Base-by-base conservation (phyloP, 2,329 filamentous ascomycete species). In the Colletotrichum musae region DNA sequence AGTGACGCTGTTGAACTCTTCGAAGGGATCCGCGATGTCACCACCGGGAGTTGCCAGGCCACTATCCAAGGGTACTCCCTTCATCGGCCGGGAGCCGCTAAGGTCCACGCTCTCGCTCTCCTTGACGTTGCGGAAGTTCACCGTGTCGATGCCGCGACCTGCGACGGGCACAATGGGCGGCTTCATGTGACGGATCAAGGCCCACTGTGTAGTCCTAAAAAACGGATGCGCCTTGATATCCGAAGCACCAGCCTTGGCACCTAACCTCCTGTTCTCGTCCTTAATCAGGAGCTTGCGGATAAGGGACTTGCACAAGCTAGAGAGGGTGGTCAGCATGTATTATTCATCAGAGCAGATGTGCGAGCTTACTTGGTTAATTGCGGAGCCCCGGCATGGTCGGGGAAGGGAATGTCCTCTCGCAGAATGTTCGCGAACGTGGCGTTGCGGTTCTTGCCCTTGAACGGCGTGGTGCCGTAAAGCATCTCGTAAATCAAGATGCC, bases 361-460 rank as follows among this genome's bases (percentile, higher is more conserved):
- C 18, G 28, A 68, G 41, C 39, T 50, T 88, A 98, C 95, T 95
- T 97, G 67, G 95, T 97, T 68, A 97, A 93, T 79, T 94, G 93
- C 6, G 94, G 94, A 26, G 91, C 87, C 41, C 93, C 93, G 32
- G 92, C 89, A 74, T 96, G 93, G 76, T 99, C 96, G 0, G 96
- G 95, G 82, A 99, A 99, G 6, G 94, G 93, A 70, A 98, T 96
- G 73, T 99, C 96, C 80, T 99, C 96, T 61, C 95, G 88, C 72
- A 99, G 82, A 74, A 99, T 99, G 79, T 98, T 99, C 70, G 95
- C 95, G 83, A 99, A 99, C 0, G 96, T 99, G 15, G 95, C 94
- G 76, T 98, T 99, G 47, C 96, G 90, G 81, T 98, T 99, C 89
- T 99, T 98, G 74, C 96, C 96, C 85, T 99, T 99, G 88, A 99